Conservation (phyloP, 768 basidiomycete genomes). For the Macrolepiota fuliginosa region DNA sequence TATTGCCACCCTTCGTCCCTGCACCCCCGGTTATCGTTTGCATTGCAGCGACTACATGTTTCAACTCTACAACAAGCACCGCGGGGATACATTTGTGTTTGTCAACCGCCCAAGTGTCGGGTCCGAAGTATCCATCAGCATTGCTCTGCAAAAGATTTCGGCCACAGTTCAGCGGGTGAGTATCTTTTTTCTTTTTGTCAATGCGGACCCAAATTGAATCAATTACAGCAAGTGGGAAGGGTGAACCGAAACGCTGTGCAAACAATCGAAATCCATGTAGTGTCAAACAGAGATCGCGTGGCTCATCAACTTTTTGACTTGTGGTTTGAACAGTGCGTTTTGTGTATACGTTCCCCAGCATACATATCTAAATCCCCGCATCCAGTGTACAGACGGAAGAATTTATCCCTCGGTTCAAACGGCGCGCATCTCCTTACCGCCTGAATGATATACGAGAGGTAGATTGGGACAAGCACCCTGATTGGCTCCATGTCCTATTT, state of each 20-base stretch:
- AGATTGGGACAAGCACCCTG: slow-evolving; percentile 29
- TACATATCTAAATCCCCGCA: neutral
- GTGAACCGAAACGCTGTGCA: slow-evolving; percentile 49
- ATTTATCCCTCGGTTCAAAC: slow-evolving; percentile 44
- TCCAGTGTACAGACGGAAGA: slow-evolving; percentile 47
- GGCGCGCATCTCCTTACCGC: slow-evolving; percentile 38
- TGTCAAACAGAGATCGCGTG: slow-evolving; percentile 64
- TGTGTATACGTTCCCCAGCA: neutral
- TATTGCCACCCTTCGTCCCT: slow-evolving; percentile 48
- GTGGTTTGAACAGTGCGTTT: slow-evolving; percentile 62
- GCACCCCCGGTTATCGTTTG: slow-evolving; percentile 51
- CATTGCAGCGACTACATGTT: slow-evolving; percentile 54
- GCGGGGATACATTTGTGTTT: slow-evolving; percentile 57
- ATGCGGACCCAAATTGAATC: neutral
- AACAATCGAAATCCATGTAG: slow-evolving; percentile 63
- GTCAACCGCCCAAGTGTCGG: slow-evolving; percentile 44
- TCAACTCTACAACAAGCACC: slow-evolving; percentile 55
- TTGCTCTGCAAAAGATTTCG: slow-evolving; percentile 64
- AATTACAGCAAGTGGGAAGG: slow-evolving; percentile 55
- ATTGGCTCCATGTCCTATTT: slow-evolving; percentile 22
- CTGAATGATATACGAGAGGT: slow-evolving; percentile 38
- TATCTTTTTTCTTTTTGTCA: neutral
- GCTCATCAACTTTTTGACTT: slow-evolving; percentile 68
- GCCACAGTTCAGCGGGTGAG: slow-evolving; percentile 47
- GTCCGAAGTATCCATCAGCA: slow-evolving; percentile 51